A percentile compares a stretch with the other conserved stretches of the same genome.
These are phyloP conservation scores for Gonapodya prolifera DNA, from an alignment of 192 early-diverging fungal genomes.

Conservation along the genomic window DNA sequence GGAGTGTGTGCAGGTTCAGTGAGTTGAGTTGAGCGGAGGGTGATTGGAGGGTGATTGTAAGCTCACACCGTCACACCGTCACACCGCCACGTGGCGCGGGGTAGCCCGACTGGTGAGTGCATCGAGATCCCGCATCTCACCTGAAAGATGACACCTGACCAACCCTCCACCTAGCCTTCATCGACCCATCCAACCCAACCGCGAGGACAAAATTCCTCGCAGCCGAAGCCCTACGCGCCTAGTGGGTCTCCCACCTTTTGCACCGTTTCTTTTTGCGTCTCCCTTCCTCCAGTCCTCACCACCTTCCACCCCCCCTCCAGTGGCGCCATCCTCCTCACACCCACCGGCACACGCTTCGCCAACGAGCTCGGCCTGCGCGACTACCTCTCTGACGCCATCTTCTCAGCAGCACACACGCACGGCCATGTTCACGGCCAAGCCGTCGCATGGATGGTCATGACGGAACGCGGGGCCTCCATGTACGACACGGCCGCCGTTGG, in stretches of 20 bases:
- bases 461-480: not conserved
- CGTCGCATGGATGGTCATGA: not conserved
- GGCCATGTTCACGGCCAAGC: not conserved
- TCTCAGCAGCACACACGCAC: not conserved
- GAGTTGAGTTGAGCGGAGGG: not conserved
- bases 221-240: constrained; percentile 8
- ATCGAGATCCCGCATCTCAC: too few relatives aligned
- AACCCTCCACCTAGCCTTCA: constrained; percentile 4
- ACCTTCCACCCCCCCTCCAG: not conserved
- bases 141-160: too few relatives aligned
- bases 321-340: constrained; percentile 7
- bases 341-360: constrained; percentile 8
- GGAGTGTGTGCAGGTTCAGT: not conserved
- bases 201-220: constrained; percentile 9
- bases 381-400: not conserved
- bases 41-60: too few relatives aligned
- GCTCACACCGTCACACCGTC: too few relatives aligned
- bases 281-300: not conserved
- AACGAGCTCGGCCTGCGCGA: constrained; percentile 5
- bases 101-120: too few relatives aligned
- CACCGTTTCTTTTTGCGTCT: not conserved
- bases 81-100: too few relatives aligned
- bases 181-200: constrained; percentile 6
- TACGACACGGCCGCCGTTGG: not conserved
- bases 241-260: not conserved